Evolutionary conservation across 352 stramenopile genomes (phyloP).

Genomic region (Phytophthora sp.): DNA sequence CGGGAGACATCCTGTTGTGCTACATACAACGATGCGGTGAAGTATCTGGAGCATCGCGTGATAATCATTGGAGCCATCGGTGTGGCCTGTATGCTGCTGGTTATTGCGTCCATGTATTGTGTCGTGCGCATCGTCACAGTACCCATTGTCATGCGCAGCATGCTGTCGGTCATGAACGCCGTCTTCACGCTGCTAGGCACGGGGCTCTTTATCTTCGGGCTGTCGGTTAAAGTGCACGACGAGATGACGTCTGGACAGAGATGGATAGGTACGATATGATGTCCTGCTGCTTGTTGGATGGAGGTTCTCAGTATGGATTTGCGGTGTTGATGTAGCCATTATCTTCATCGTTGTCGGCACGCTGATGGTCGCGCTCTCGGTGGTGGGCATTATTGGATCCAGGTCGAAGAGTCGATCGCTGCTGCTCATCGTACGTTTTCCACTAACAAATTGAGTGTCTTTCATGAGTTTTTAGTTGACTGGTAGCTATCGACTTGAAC

Average conservation of each 20-base stretch:
- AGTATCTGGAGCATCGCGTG: constrained; percentile 59
- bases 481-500: background rate
- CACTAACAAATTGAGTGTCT: background rate
- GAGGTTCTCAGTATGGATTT: background rate
- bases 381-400: constrained; percentile 71
- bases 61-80: constrained; percentile 56
- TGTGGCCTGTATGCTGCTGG: constrained; percentile 49
- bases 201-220: constrained; percentile 62
- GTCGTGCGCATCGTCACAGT: constrained; percentile 87
- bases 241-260: constrained; percentile 72
- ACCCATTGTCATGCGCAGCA: constrained; percentile 86
- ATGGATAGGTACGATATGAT: constrained; percentile 64
- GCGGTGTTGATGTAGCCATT: constrained; percentile 41
- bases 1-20: constrained; percentile 55
- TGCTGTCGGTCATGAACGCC: constrained; percentile 79
- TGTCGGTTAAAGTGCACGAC: constrained; percentile 62
- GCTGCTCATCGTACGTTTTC: constrained; percentile 81
- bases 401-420: constrained; percentile 77
- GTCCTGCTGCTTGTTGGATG: background rate
- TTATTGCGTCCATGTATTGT: constrained; percentile 74
- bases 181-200: constrained; percentile 70
- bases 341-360: constrained; percentile 80
- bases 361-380: constrained; percentile 64
- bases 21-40: constrained; percentile 57
- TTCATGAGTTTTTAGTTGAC: constrained; percentile 8